Evolutionary conservation across 2,329 filamentous ascomycete genomes (phyloP).

Genomic region (Simplicillium sp.): DNA sequence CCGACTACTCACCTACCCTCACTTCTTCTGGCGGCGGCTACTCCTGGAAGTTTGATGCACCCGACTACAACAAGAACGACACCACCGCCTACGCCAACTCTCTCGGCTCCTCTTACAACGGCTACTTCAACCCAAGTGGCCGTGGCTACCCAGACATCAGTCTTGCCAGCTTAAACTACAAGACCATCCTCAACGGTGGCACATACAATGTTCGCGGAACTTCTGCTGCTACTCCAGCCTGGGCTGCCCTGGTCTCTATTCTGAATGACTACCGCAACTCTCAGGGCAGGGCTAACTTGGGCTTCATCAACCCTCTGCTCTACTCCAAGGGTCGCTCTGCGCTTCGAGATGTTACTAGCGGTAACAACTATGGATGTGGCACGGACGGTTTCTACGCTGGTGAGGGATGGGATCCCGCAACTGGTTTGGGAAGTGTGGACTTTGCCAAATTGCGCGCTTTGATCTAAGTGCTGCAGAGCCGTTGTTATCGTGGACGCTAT

Average conservation of each 20-base stretch:
- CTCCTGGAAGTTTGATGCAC: neutral
- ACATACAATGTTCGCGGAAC: neutral
- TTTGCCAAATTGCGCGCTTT: slow-evolving; percentile 2
- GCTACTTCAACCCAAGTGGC: neutral
- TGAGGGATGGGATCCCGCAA: slow-evolving; percentile 2
- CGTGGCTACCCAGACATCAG: neutral
- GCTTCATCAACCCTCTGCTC: neutral
- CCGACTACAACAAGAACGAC: neutral
- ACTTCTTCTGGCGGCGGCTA: neutral
- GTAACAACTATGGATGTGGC: neutral
- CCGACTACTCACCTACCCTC: neutral
- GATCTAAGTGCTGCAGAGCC: neutral
- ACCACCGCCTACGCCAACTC: neutral
- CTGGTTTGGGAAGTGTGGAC: slow-evolving; percentile 2
- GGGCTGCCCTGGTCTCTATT: neutral
- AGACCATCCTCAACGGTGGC: neutral
- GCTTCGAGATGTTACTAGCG: slow-evolving; percentile 1
- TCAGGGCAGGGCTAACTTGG: neutral
- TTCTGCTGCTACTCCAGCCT: neutral
- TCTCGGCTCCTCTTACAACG: neutral
- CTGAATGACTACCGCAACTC: neutral
- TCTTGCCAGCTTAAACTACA: neutral
- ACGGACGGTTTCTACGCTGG: slow-evolving; percentile 2
- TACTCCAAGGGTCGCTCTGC: slow-evolving; percentile 2
- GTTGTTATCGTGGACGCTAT: too few relatives aligned